Base-by-base conservation (phyloP, 257 asterid species). In the Anisodus acutangulus region DNA sequence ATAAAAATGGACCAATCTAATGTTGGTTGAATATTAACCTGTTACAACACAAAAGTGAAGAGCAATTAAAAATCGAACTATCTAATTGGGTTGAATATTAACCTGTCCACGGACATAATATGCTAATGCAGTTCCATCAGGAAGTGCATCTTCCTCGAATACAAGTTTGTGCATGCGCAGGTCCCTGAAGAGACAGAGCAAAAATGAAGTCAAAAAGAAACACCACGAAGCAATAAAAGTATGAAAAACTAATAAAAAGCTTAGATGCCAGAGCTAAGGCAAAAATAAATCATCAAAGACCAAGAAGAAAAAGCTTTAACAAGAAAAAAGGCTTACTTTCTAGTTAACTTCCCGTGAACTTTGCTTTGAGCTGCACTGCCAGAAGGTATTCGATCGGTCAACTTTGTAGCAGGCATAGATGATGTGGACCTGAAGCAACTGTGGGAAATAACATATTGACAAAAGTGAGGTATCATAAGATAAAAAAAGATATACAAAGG, bases 81-180 rank as follows among this genome's bases (percentile, higher is more conserved):
- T 76, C 60, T 83, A 47, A 53, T 13, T 76, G 63, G 17, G 63
- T 76, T 76, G 45, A 51, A 82, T 81, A 84, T 41, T 83, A 79
- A 97, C 99, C 97, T 90, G 4, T 87, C 97, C 99, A 63, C 86
- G 93, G 69, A 86, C 84, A 84, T 86, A 92, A 88, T 95, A 97
- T 9, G 89, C 79, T 82, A 97, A 89, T 71, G 86, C 91, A 31
- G 97, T 86, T 67, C 97, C 98, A 80, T 97, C 98, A 64, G 92
- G 94, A 76, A 95, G 93, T 78, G 84, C 83, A 54, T 88, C 90
- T 70, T 90, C 91, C 71, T 91, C 87, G 45, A 95, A 91, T 51
- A 95, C 93, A 82, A 89, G 64, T 90, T 83, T 97, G 84, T 97
- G 98, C 97, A 95, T 87, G 85, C 93, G 86, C 89, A 93, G 84